phyloP scores from a whole-genome alignment of 2,329 filamentous ascomycete species.

The Calonectria naviculata region DNA sequence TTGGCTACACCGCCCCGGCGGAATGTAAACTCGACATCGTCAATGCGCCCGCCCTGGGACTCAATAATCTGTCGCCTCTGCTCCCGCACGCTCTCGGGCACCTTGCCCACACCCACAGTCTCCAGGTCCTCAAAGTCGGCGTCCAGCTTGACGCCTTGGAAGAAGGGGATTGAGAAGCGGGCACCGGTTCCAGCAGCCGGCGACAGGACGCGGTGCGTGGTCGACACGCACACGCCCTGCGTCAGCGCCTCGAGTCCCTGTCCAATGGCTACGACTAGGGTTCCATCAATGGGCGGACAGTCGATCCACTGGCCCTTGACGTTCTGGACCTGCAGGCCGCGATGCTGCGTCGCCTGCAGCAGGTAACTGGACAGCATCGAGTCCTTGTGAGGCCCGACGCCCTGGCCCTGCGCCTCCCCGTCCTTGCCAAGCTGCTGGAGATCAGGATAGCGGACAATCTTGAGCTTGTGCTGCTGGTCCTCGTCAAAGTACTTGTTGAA shows the following conservation, averaged over 20 bases:
- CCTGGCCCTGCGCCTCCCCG: slow-evolving; percentile 60
- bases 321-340: slow-evolving; percentile 86
- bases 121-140: slow-evolving; percentile 83
- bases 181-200: slow-evolving; percentile 76
- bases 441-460: slow-evolving; percentile 90
- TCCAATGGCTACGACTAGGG: slow-evolving; percentile 87
- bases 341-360: slow-evolving; percentile 81
- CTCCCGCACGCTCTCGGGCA: slow-evolving; percentile 71
- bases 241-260: slow-evolving; percentile 90
- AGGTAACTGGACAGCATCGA: slow-evolving; percentile 86
- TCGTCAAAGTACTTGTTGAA: slow-evolving; percentile 84
- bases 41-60: slow-evolving; percentile 66
- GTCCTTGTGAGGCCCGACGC: slow-evolving; percentile 85
- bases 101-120: slow-evolving; percentile 63
- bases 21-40: slow-evolving; percentile 91
- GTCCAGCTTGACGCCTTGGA: slow-evolving; percentile 86
- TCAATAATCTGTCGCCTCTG: slow-evolving; percentile 70
- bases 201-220: slow-evolving; percentile 86
- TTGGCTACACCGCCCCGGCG: slow-evolving; percentile 73
- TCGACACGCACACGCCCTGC: slow-evolving; percentile 82
- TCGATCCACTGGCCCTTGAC: slow-evolving; percentile 83
- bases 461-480: slow-evolving; percentile 85
- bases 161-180: slow-evolving; percentile 86
- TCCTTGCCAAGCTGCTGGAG: slow-evolving; percentile 65
- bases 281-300: slow-evolving; percentile 79